Evolutionary conservation across 805 yeast genomes (phyloP), one percentile per base, ranked within the genome.

Genomic region (Candida sphagnicola): DNA sequence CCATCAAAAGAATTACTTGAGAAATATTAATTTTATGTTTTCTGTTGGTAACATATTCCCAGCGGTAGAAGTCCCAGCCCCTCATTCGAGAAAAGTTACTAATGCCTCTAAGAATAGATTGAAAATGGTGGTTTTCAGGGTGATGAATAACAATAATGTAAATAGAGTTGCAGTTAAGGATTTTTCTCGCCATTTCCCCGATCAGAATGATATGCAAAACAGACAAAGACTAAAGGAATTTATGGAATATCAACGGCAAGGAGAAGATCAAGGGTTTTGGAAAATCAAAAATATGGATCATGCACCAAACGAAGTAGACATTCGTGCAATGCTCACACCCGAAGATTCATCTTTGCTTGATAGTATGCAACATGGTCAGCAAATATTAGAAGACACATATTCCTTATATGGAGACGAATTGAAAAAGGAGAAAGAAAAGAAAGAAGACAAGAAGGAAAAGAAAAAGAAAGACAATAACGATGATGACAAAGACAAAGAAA

Each of bases 121-220:
- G 47, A 89, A 86, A 59, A 90, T 93, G 96, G 81, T 93, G 50
- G 98, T 89, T 2, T 91, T 78, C 53, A 76, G 98, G 38, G 85
- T 89, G 0, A 68, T 93, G 61, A 87, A 89, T 58, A 78, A 80
- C 44, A 80, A 75, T 33, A 84, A 84, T 2, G 75, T 78, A 26
- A 80, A 84, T 28, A 71, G 98, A 26, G 70, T 93, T 30, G 72
- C 86, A 5, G 95, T 93, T 8, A 82, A 82, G 47, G 98, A 93
- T 47, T 86, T 93, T 16, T 80, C 95, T 0, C 76, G 77, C 36
- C 97, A 91, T 66, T 93, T 93, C 56, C 98, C 99, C 0, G 98
- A 89, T 49, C 97, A 90, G 60, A 90, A 85, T 54, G 98, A 93
- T 54, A 90, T 91, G 87, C 99, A 93, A 59, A 91, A 88, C 56